Base-by-base conservation (phyloP, 176 grass and related monocot genomes). In the Bonia amplexicaulis region DNA sequence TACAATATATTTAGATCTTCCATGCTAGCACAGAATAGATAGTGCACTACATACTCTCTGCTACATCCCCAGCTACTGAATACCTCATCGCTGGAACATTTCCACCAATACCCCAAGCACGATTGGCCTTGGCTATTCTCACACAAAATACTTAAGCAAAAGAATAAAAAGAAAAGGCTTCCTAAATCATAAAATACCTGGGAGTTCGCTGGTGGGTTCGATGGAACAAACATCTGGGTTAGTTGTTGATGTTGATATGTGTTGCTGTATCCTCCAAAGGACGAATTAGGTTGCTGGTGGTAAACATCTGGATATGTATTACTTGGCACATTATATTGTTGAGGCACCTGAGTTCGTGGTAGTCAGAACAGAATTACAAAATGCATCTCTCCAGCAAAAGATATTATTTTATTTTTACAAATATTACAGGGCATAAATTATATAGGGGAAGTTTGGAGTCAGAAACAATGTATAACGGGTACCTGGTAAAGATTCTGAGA, bases 211-310 rank as follows among this genome's bases (percentile, higher is more conserved):
- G 77, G 86, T 67, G 78, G 44, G 55, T 74, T 92, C 6, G 62
- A 12, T 54, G 96, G 93, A 70, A 99, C 81, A 94, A 99, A 99
- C 96, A 96, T 98, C 12, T 94, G 84, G 59, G 80, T 16, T 72
- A 59, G 20, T 4, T 76, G 66, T 66, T 12, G 61, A 84, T 88
- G 90, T 88, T 95, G 93, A 84, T 94, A 92, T 64, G 93, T 1
- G n/a, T 83, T 88, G 87, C 27, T 77, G 80, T 92, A 96, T 86
- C 83, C 69, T 76, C 77, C 74, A 79, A 91, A 94, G 39, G 89
- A 49, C 54, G 77, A 63, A 78, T 51, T 77, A 88, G 80, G 53
- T 85, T 19, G 71, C 60, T 90, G 93, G 6, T 69, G 87, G 63
- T 95, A 95, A 70, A 13, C 46, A 42, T 90, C 93, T 20, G 81